These are phyloP conservation scores for Hypoxylon lienhwacheense DNA, from an alignment of 495 filamentous ascomycete species.

Conservation along the genomic window DNA sequence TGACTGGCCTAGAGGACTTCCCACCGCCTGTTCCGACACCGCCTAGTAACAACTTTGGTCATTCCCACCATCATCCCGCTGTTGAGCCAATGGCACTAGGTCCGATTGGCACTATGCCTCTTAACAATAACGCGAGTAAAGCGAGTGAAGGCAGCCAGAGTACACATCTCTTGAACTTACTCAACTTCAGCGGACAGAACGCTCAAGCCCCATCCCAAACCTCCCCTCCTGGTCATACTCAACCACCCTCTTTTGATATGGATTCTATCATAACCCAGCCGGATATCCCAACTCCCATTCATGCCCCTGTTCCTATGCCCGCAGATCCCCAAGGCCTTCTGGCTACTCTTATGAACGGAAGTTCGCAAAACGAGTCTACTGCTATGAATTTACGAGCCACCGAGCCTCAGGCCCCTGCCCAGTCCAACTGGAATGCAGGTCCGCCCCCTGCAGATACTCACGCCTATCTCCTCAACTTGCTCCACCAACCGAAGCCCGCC, in stretches of 20 bases:
- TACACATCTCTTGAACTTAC: slow-evolving; percentile 77
- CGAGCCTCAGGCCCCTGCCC: slow-evolving; percentile 41
- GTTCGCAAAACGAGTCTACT: slow-evolving; percentile 45
- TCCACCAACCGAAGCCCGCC: slow-evolving; percentile 57
- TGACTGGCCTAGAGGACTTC: slow-evolving; percentile 40
- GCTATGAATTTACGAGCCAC: no score
- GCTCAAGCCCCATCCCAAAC: slow-evolving; percentile 39
- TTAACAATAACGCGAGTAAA: slow-evolving; percentile 28
- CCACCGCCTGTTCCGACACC: slow-evolving; percentile 53
- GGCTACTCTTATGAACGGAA: slow-evolving; percentile 56
- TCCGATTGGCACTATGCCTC: slow-evolving; percentile 46
- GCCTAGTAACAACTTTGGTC: slow-evolving; percentile 44
- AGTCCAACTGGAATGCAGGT: slow-evolving; percentile 43
- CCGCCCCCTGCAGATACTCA: slow-evolving; percentile 53
- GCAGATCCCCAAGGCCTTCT: slow-evolving; percentile 55
- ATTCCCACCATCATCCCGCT: slow-evolving; percentile 47
- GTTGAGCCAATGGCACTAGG: slow-evolving; percentile 42
- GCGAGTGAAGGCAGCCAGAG: slow-evolving; percentile 59
- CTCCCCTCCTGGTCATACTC: slow-evolving; percentile 27
- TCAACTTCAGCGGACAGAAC: slow-evolving; percentile 69
- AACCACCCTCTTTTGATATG: slow-evolving; percentile 22
- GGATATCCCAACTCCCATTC: slow-evolving; percentile 42
- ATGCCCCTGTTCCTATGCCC: slow-evolving; percentile 50
- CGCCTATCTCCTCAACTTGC: slow-evolving; percentile 54
- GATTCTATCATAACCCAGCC: slow-evolving; percentile 13